Evolutionary conservation across 257 asterid genomes (phyloP).

Genomic region (Rubia yunnanensis): DNA sequence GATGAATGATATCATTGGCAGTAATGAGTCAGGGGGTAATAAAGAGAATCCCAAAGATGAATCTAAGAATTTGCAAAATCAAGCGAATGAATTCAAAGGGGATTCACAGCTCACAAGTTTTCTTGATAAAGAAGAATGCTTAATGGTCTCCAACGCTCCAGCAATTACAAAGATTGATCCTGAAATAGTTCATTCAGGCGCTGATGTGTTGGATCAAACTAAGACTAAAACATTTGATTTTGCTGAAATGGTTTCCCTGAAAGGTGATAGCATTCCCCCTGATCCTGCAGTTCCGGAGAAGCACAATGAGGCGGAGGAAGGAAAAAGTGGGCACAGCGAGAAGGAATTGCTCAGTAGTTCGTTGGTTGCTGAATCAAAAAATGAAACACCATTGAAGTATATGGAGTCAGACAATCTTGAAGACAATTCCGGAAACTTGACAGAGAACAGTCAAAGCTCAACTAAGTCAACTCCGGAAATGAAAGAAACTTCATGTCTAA

Average conservation of each 20-base stretch:
- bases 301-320: constrained; percentile 3
- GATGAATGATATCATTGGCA: constrained; percentile 1
- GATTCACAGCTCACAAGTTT: constrained; percentile 2
- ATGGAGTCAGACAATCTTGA: no score
- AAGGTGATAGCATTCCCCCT: background rate
- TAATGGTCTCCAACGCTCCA: background rate
- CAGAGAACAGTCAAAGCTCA: no score
- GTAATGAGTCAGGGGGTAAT: background rate
- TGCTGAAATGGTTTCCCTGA: background rate
- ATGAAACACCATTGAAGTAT: no score
- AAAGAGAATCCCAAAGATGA: constrained; percentile 9
- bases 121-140: background rate
- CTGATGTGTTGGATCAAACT: background rate
- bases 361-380: background rate
- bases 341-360: background rate
- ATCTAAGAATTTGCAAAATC: background rate
- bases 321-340: constrained; percentile 4
- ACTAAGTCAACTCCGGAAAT: no score
- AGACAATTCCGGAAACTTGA: no score
- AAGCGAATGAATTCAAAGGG: background rate
- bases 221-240: background rate
- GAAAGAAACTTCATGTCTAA: no score
- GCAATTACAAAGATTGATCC: background rate
- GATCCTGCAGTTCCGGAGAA: background rate
- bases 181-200: constrained; percentile 2